Evolutionary conservation across 2,329 filamentous ascomycete species (phyloP), one percentile per base, ranked within the genome.

Genomic region (Phaeosphaeriaceae sp.): DNA sequence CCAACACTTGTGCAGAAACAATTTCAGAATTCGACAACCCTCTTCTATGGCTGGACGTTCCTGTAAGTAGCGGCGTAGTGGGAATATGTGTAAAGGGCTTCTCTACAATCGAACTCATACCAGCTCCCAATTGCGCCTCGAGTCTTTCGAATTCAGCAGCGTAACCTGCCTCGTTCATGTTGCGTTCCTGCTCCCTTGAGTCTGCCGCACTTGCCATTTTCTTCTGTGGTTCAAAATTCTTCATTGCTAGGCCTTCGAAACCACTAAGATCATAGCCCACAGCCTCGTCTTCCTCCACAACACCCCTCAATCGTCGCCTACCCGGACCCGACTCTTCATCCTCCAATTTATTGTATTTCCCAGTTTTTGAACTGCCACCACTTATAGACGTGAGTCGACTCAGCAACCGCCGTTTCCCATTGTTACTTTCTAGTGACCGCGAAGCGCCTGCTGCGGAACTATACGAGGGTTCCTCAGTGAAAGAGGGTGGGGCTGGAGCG

Each of bases 131-230:
- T 37, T 67, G 64, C 4, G 63, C 57, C 35, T 73, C 70, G 9
- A 73, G 59, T 21, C 64, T 55, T 37, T 73, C 66, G 33, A 61
- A 73, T 41, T 74, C 72, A 11, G 70, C 70, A 38, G 64, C 66
- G 39, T 63, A 67, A 8, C 69, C 66, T 15, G 67, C 69, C 30
- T 72, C 65, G 21, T 56, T 58, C 20, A 70, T 37, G 33, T 67
- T 47, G 2, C 54, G 57, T 20, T 63, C 54, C 15, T 53, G 49
- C 23, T 64, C 54, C n/a, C 46, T 54, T 4, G 58, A 46, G 38
- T 61, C 58, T 20, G 56, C 46, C 11, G 50, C 48, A 36, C 41
- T 56, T 15, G 30, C 39, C 9, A 29, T 28, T 18, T 55, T 58
- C 32, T 46, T 54, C 32, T 46, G 51, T 4, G 52, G 44, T 35